These are phyloP conservation scores for Aegilops bicornis DNA, from an alignment of 176 grass and related monocot genomes.

Conservation along the genomic window DNA sequence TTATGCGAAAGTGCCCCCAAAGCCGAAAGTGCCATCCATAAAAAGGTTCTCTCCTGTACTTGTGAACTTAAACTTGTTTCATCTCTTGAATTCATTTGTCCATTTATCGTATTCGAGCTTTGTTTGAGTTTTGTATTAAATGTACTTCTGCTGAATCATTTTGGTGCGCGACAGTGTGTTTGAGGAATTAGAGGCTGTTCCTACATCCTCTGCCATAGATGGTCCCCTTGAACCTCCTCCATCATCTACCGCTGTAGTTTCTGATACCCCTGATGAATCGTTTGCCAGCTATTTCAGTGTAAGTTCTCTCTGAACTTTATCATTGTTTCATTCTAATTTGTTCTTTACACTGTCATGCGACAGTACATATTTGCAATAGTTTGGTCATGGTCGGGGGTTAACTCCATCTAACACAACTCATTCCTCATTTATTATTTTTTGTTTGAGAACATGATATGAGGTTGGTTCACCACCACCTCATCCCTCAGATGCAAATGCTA, in stretches of 20 bases:
- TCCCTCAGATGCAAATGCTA: not conserved
- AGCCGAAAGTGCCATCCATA: constrained; percentile 62
- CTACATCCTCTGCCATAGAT: constrained; percentile 68
- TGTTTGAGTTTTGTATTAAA: not conserved
- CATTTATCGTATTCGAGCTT: not conserved
- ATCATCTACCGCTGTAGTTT: constrained; percentile 32
- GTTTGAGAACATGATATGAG: not conserved
- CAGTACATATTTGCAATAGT: not conserved
- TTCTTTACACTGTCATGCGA: not conserved
- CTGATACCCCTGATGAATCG: constrained; percentile 54
- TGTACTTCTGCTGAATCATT: not conserved
- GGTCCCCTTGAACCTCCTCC: constrained; percentile 61
- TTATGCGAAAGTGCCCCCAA: constrained; percentile 80
- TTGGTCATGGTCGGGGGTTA: not conserved
- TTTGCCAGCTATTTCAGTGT: constrained; percentile 62
- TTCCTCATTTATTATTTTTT: not conserved
- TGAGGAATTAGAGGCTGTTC: constrained; percentile 80
- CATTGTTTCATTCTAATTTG: not conserved
- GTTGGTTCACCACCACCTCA: not conserved
- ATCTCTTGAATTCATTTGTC: not conserved
- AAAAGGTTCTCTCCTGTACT: constrained; percentile 58
- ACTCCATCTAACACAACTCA: not conserved
- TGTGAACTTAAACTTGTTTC: not conserved
- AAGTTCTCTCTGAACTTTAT: constrained; percentile 14
- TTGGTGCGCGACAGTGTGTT: constrained; percentile 52